Conservation (phyloP, 108 stramenopile genomes). For the Cylindrotheca fusiformis region DNA sequence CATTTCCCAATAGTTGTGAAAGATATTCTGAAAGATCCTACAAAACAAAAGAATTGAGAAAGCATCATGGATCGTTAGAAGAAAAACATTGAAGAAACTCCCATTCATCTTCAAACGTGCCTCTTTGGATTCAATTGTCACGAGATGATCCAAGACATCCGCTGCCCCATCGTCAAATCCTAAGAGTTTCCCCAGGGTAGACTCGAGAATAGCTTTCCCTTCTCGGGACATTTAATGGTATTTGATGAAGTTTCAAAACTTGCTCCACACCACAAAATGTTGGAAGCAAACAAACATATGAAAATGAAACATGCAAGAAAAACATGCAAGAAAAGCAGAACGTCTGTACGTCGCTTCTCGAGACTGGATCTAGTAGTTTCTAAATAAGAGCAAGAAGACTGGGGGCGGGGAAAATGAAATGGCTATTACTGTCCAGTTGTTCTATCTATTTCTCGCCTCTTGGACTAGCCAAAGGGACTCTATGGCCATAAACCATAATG, state of each 20-base stretch:
- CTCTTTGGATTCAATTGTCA: slow-evolving; percentile 50
- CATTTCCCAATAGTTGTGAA: slow-evolving; percentile 35
- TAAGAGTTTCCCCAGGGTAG: slow-evolving; percentile 31
- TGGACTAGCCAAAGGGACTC: no score
- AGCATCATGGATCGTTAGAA: neutral
- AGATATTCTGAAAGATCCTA: slow-evolving; percentile 50
- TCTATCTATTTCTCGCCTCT: no score
- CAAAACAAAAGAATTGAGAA: neutral
- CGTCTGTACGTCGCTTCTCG: no score
- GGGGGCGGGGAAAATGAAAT: no score
- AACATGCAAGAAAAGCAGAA: no score
- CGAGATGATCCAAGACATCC: slow-evolving; percentile 58
- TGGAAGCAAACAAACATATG: no score
- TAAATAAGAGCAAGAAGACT: no score
- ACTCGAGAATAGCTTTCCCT: slow-evolving; percentile 4
- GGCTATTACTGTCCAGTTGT: no score
- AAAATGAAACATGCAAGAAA: no score
- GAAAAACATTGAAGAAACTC: neutral
- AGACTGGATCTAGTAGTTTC: no score
- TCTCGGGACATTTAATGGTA: neutral
- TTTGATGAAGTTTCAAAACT: neutral
- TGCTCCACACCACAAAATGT: no score
- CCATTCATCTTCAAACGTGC: slow-evolving; percentile 16
- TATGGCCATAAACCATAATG: slow-evolving; percentile 2
- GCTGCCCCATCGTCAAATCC: slow-evolving; percentile 52